These are phyloP conservation scores for Orbilia oligospora DNA, from an alignment of 2,329 filamentous ascomycete genomes.

Conservation along the genomic window DNA sequence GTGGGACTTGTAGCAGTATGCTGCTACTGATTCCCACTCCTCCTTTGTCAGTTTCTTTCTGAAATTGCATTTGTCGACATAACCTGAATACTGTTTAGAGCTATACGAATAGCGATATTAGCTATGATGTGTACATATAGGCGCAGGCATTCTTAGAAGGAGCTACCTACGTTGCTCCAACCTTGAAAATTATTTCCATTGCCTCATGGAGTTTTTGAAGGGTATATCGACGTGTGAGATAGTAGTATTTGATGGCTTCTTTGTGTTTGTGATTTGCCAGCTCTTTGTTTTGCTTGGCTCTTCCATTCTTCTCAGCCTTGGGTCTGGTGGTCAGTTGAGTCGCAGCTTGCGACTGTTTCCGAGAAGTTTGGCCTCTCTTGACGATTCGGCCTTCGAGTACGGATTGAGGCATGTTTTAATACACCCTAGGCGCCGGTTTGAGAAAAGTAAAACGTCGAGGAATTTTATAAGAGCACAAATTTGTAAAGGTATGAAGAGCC, in stretches of 20 bases:
- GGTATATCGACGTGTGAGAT: conserved; percentile 18
- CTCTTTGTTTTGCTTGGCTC: background rate
- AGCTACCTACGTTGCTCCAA: conserved; percentile 22
- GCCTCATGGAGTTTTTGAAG: background rate
- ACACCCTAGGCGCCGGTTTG: too few relatives aligned
- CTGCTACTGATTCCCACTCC: conserved; percentile 15
- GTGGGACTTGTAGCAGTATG: conserved; percentile 4
- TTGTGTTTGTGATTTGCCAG: background rate
- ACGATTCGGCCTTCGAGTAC: background rate
- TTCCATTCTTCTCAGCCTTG: background rate
- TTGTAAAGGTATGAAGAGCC: too few relatives aligned
- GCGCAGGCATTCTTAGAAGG: background rate
- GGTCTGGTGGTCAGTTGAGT: background rate
- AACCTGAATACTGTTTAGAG: conserved; percentile 5
- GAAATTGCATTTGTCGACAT: conserved; percentile 6
- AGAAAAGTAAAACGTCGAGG: too few relatives aligned
- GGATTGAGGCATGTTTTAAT: background rate
- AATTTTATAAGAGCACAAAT: too few relatives aligned
- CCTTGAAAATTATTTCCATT: conserved; percentile 23
- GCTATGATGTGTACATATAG: background rate
- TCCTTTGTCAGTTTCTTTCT: conserved; percentile 9
- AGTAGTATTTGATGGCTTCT: conserved; percentile 28
- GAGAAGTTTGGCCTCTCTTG: background rate
- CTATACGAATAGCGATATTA: background rate
- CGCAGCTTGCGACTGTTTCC: background rate